A percentile compares a stretch with the other conserved stretches of the same genome.
These are phyloP conservation scores for Magnaporthales sp. DNA, from an alignment of 2,329 filamentous ascomycete species.

Conservation along the genomic window DNA sequence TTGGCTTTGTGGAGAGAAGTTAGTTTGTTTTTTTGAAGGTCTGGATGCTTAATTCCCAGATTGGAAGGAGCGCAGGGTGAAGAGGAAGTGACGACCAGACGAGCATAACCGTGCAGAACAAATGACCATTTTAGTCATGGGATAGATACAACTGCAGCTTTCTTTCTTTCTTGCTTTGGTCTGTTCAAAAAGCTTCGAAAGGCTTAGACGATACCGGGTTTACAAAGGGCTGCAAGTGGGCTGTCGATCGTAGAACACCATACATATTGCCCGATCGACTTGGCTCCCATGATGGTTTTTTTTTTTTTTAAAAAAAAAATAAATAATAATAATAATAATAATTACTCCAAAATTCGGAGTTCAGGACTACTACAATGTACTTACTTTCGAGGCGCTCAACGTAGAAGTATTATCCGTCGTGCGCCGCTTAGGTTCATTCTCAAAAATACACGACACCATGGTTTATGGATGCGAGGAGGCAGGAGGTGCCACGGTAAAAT, in stretches of 20 bases:
- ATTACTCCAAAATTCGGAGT: no score
- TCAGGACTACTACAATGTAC: no score
- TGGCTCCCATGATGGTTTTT: no score
- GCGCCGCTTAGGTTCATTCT: not conserved
- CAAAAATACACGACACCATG: not conserved
- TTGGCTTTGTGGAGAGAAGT: not conserved
- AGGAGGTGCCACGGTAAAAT: not conserved
- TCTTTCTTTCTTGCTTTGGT: not conserved
- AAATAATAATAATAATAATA: no score
- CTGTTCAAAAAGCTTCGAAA: not conserved
- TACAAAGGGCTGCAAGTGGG: not conserved
- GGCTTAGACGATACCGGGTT: not conserved
- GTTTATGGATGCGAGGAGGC: not conserved
- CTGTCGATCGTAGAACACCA: not conserved
- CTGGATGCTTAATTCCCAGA: not conserved
- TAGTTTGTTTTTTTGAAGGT: not conserved
- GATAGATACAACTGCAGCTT: no score
- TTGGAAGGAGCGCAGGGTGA: not conserved
- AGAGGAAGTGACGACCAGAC: not conserved
- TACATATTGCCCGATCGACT: no score
- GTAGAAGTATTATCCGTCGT: not conserved
- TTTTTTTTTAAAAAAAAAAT: no score
- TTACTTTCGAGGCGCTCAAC: no score
- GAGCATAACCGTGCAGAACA: not conserved
- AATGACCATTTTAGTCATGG: no score